Percentiles rank a stretch among this genome's conserved stretches.
Evolutionary conservation across 805 yeast genomes (phyloP).

Genomic region (Candida dajiaensis): DNA sequence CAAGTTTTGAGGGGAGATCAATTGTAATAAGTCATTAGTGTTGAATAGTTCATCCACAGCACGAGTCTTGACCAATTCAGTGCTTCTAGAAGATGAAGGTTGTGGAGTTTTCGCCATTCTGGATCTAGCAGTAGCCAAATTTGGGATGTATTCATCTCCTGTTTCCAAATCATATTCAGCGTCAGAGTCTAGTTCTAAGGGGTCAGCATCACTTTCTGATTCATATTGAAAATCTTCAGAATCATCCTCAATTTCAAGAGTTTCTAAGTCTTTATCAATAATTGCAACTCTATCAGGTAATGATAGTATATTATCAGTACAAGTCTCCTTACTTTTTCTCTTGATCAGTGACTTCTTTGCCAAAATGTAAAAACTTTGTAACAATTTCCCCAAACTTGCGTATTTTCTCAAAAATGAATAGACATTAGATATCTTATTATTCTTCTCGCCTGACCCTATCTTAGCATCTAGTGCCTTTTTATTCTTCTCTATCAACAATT

Average conservation of each 20-base stretch:
- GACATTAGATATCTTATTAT: neutral
- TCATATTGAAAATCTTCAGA: slow-evolving; percentile 27
- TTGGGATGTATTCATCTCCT: slow-evolving; percentile 8
- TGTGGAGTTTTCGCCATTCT: neutral
- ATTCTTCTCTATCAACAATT: slow-evolving; percentile 2
- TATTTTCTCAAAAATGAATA: slow-evolving; percentile 12
- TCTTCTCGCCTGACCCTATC: neutral
- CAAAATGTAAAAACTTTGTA: slow-evolving; percentile 3
- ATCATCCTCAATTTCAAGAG: slow-evolving; percentile 25
- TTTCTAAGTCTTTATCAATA: neutral
- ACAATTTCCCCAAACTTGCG: slow-evolving; percentile 8
- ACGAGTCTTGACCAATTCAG: neutral
- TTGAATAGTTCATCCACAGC: slow-evolving; percentile 17
- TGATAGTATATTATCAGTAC: neutral
- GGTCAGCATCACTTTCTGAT: slow-evolving; percentile 22
- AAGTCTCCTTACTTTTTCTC: neutral
- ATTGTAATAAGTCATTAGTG: slow-evolving; percentile 20
- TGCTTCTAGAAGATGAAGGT: neutral
- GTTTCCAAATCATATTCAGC: slow-evolving; percentile 18
- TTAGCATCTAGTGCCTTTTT: neutral
- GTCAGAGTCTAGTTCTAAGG: slow-evolving; percentile 28
- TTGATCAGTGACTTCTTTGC: slow-evolving; percentile 6
- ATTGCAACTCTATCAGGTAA: neutral
- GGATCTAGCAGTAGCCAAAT: slow-evolving; percentile 10
- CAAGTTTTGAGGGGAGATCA: slow-evolving; percentile 25